Conservation (phyloP, 805 yeast species). For the Wickerhamiella hasegawae region DNA sequence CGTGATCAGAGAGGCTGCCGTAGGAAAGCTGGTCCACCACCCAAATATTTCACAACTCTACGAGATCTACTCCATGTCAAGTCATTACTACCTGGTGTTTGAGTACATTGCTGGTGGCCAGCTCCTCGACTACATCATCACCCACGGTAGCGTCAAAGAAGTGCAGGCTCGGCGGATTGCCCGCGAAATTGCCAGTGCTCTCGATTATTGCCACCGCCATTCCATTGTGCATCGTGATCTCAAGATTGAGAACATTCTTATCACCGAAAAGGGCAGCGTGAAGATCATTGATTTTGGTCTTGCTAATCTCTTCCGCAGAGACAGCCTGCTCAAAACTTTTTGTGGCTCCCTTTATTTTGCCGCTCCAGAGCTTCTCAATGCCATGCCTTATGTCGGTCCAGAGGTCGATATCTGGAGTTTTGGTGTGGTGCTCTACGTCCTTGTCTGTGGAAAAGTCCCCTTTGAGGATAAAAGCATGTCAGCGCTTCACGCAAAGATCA, state of each 20-base stretch:
- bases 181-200: constrained; percentile 83
- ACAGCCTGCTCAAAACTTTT: constrained; percentile 67
- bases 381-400: constrained; percentile 87
- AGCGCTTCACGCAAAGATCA: constrained; percentile 83
- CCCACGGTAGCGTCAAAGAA: constrained; percentile 90
- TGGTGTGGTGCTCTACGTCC: constrained; percentile 88
- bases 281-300: constrained; percentile 94
- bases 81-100: constrained; percentile 90
- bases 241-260: constrained; percentile 92
- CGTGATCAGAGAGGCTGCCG: constrained; percentile 87
- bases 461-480: constrained; percentile 91
- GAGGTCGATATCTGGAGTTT: constrained; percentile 98
- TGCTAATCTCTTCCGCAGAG: constrained; percentile 66
- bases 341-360: constrained; percentile 98
- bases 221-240: constrained; percentile 94
- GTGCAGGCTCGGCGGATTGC: constrained; percentile 89
- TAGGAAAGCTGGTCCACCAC: constrained; percentile 79
- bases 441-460: constrained; percentile 96
- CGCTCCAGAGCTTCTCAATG: constrained; percentile 89
- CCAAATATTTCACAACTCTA: constrained; percentile 82
- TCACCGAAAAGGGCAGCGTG: constrained; percentile 82
- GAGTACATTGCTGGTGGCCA: constrained; percentile 97
- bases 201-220: constrained; percentile 85
- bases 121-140: constrained; percentile 88
- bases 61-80: constrained; percentile 92